Evolutionary conservation across 164 flowering plant genomes (phyloP).

Genomic region (Liquidambar formosana): DNA sequence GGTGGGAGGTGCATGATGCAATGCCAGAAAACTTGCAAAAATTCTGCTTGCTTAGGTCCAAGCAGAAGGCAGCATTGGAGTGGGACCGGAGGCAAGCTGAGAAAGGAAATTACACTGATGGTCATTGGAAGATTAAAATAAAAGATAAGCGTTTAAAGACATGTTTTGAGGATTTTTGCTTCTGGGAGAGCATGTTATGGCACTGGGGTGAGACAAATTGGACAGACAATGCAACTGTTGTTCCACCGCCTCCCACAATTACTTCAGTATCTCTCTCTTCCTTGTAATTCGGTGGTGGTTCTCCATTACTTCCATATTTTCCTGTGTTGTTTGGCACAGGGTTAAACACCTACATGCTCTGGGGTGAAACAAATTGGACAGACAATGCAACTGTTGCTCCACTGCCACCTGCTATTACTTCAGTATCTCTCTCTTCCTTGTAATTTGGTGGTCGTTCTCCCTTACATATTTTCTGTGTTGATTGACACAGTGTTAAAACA

Average conservation of each 20-base stretch:
- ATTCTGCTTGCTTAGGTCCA: slow-evolving; percentile 75
- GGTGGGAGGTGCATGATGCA: slow-evolving; percentile 94
- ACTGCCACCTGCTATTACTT: slow-evolving; percentile 20
- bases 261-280: slow-evolving; percentile 31
- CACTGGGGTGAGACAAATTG: slow-evolving; percentile 82
- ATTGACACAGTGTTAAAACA: too few species aligned
- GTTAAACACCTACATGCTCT: too few species aligned
- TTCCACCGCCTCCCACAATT: slow-evolving; percentile 23
- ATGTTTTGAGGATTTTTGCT: slow-evolving; percentile 64
- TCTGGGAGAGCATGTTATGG: slow-evolving; percentile 77
- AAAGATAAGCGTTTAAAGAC: slow-evolving; percentile 50
- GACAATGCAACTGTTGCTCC: slow-evolving; percentile 36
- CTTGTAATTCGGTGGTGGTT: neutral
- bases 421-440: slow-evolving; percentile 29
- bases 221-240: slow-evolving; percentile 49
- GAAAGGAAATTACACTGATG: slow-evolving; percentile 72
- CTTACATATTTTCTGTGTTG: too few species aligned
- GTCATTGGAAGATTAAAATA: slow-evolving; percentile 83
- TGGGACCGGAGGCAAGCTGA: slow-evolving; percentile 94
- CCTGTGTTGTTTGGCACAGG: too few species aligned
- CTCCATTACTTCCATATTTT: too few species aligned
- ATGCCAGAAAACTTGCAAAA: slow-evolving; percentile 80
- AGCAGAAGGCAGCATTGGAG: slow-evolving; percentile 84
- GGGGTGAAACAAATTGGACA: slow-evolving; percentile 82
- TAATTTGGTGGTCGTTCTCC: neutral